phyloP scores from a whole-genome alignment of 306 rosid genomes.

The Corylus heterophylla region DNA sequence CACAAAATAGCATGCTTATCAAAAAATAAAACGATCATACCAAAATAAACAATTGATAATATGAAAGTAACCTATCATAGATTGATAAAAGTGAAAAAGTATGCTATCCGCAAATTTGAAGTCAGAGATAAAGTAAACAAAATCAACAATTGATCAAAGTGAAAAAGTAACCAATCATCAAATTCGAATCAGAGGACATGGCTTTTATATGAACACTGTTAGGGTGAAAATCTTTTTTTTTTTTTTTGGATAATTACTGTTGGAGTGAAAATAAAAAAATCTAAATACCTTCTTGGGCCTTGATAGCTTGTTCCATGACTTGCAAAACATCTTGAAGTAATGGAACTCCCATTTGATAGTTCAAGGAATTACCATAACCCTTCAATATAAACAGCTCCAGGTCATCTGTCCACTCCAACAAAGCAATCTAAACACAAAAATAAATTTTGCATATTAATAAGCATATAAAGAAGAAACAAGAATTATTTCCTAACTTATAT shows the following conservation, averaged over 20 bases:
- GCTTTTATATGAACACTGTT: neutral
- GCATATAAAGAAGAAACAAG: neutral
- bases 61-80: no score
- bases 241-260: neutral
- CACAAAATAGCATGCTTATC: neutral
- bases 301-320: slow-evolving; percentile 12
- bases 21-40: no score
- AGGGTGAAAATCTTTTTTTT: neutral
- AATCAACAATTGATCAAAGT: neutral
- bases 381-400: slow-evolving; percentile 11
- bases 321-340: neutral
- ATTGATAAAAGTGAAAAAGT: neutral
- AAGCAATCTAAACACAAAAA: neutral
- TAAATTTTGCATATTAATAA: neutral
- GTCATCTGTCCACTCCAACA: slow-evolving; percentile 15
- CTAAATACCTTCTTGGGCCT: slow-evolving; percentile 12
- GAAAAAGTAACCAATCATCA: neutral
- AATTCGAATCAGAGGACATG: neutral
- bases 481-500: neutral
- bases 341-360: slow-evolving; percentile 7
- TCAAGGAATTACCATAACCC: slow-evolving; percentile 13
- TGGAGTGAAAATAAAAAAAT: neutral
- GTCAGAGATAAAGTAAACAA: neutral
- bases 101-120: neutral
- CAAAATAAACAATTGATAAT: neutral